A percentile compares a stretch with the other conserved stretches of the same genome.
Conservation (phyloP, 495 filamentous ascomycete species). For the Tuber aestivum region DNA sequence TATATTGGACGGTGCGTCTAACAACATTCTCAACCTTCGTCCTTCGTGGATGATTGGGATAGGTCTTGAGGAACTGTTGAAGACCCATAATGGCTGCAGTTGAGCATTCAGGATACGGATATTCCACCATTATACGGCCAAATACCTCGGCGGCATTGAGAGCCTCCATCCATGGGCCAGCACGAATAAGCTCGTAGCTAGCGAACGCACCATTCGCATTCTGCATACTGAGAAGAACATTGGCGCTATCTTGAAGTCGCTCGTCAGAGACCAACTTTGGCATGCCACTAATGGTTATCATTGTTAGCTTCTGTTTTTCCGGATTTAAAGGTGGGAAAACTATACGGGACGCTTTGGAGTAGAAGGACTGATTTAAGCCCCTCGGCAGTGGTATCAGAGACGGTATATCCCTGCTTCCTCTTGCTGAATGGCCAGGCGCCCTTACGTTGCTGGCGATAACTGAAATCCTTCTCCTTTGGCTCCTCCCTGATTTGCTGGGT, state of each 20-base stretch:
- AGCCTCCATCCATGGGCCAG: slow-evolving; percentile 67
- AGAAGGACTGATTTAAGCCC: slow-evolving; percentile 79
- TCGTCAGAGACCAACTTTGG: slow-evolving; percentile 66
- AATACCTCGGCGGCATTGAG: slow-evolving; percentile 97
- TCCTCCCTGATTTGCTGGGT: slow-evolving; percentile 86
- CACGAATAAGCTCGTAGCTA: slow-evolving; percentile 80
- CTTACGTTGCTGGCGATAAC: slow-evolving; percentile 87
- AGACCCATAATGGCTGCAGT: slow-evolving; percentile 90
- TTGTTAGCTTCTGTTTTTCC: background rate
- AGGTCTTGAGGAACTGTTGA: slow-evolving; percentile 70
- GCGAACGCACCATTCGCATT: slow-evolving; percentile 82
- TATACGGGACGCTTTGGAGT: slow-evolving; percentile 63
- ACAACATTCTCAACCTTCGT: slow-evolving; percentile 70
- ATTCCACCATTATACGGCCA: slow-evolving; percentile 94
- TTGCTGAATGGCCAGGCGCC: slow-evolving; percentile 96
- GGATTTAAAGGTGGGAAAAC: background rate
- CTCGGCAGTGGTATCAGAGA: slow-evolving; percentile 90
- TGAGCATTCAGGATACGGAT: slow-evolving; percentile 96
- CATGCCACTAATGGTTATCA: slow-evolving; percentile 49
- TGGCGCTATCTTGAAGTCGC: slow-evolving; percentile 76
- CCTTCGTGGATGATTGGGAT: slow-evolving; percentile 65
- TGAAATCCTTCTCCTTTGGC: slow-evolving; percentile 66
- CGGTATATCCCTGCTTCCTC: slow-evolving; percentile 84
- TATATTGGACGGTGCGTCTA: slow-evolving; percentile 64
- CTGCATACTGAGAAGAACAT: slow-evolving; percentile 87